Evolutionary conservation across 305 asterid species (phyloP).

Genomic region (Ilex paraguariensis): DNA sequence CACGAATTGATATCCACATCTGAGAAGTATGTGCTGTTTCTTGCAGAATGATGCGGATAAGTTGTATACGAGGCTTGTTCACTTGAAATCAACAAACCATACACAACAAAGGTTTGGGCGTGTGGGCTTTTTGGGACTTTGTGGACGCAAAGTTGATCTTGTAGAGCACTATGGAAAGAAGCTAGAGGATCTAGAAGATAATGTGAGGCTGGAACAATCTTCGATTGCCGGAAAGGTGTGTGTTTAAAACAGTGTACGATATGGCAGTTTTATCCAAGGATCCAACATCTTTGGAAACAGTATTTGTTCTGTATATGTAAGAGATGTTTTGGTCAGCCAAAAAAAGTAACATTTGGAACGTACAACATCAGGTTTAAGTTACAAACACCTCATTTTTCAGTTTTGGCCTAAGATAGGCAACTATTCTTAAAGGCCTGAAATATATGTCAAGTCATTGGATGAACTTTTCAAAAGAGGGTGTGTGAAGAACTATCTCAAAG

Average conservation of each 20-base stretch:
- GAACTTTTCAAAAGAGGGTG: no score
- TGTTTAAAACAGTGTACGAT: conserved; percentile 2
- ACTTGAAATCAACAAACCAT: conserved; percentile 38
- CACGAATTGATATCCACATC: conserved; percentile 11
- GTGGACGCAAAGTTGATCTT: conserved; percentile 45
- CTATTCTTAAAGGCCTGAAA: no score
- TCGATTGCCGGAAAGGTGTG: conserved; percentile 60
- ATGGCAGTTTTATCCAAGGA: background rate
- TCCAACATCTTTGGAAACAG: no score
- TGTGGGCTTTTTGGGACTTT: conserved; percentile 65
- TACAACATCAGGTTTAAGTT: no score
- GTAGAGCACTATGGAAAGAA: conserved; percentile 65
- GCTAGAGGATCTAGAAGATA: conserved; percentile 63
- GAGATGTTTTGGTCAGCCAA: no score
- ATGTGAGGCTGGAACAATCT: conserved; percentile 63
- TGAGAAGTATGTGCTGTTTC: conserved; percentile 19
- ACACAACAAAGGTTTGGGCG: conserved; percentile 39
- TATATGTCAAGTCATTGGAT: no score
- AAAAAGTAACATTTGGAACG: no score
- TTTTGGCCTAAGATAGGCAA: no score
- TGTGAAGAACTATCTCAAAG: no score
- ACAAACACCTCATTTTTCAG: no score
- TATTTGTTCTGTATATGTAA: no score
- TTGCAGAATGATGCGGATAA: conserved; percentile 60
- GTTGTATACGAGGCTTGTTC: conserved; percentile 48